A percentile compares a stretch with the other conserved stretches of the same genome.
Evolutionary conservation across 352 stramenopile genomes (phyloP).

Genomic region (Globisporangium takayamanum): DNA sequence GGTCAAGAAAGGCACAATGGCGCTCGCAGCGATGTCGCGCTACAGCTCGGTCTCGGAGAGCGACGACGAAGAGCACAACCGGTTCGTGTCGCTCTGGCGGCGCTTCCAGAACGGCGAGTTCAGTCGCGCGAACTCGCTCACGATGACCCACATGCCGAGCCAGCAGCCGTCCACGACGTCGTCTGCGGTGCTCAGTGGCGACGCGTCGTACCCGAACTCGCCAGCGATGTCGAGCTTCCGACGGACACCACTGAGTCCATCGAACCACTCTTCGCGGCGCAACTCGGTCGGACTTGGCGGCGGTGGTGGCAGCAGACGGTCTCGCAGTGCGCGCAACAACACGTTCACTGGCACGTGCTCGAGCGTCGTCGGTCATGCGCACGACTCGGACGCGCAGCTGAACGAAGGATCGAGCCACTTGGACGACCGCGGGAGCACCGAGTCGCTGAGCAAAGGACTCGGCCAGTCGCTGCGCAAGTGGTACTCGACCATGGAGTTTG

Average conservation of each 20-base stretch:
- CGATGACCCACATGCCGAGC: constrained; percentile 21
- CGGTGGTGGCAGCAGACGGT: neutral
- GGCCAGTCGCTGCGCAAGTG: constrained; percentile 62
- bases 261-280: constrained; percentile 15
- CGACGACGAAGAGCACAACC: constrained; percentile 62
- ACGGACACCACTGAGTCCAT: constrained; percentile 37
- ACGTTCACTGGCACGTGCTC: constrained; percentile 6
- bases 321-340: constrained; percentile 6
- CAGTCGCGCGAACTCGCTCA: constrained; percentile 66
- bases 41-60: constrained; percentile 57
- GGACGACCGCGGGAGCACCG: constrained; percentile 26
- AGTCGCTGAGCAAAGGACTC: constrained; percentile 48
- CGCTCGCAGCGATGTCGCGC: constrained; percentile 23
- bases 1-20: constrained; percentile 59
- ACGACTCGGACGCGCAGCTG: constrained; percentile 7
- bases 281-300: neutral
- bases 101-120: constrained; percentile 60
- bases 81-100: constrained; percentile 63
- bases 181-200: constrained; percentile 31
- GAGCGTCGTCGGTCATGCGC: neutral
- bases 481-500: constrained; percentile 67
- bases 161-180: constrained; percentile 30
- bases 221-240: constrained; percentile 52
- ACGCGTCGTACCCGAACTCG: constrained; percentile 61
- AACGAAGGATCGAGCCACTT: constrained; percentile 1